phyloP scores from a whole-genome alignment of 164 flowering plant species.

The Akebia trifoliata region DNA sequence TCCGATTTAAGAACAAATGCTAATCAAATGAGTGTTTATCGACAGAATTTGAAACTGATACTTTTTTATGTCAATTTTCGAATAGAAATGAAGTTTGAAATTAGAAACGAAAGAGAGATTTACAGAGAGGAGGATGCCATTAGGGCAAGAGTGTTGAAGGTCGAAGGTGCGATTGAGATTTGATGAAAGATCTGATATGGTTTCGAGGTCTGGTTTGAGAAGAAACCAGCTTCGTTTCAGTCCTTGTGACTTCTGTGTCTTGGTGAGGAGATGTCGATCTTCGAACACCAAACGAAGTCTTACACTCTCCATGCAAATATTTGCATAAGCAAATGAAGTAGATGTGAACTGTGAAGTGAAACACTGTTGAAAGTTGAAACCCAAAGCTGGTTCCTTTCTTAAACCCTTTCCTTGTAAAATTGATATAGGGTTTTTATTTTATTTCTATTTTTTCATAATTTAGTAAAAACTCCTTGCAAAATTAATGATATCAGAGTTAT shows the following conservation, averaged over 20 bases:
- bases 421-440: too few species aligned
- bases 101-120: neutral
- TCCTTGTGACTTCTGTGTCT: slow-evolving; percentile 47
- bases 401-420: neutral
- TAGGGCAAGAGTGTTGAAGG: slow-evolving; percentile 50
- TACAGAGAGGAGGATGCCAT: slow-evolving; percentile 73
- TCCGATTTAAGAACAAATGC: neutral
- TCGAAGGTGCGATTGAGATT: slow-evolving; percentile 39
- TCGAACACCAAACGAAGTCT: slow-evolving; percentile 53
- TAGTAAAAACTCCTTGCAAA: neutral
- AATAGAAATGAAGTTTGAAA: neutral
- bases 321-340: too few species aligned
- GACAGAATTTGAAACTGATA: too few species aligned
- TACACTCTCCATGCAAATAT: slow-evolving; percentile 18
- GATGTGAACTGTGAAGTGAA: too few species aligned
- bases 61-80: too few species aligned
- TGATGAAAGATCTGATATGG: slow-evolving; percentile 49
- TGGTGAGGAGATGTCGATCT: slow-evolving; percentile 37
- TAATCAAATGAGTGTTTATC: neutral
- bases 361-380: too few species aligned
- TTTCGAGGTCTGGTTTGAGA: slow-evolving; percentile 39
- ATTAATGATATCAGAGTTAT: too few species aligned
- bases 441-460: neutral
- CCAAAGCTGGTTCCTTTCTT: neutral
- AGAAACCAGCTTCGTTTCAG: slow-evolving; percentile 65